Evolutionary conservation across 805 yeast species (phyloP).

Genomic region (Schizosaccharomyces cryophilus): DNA sequence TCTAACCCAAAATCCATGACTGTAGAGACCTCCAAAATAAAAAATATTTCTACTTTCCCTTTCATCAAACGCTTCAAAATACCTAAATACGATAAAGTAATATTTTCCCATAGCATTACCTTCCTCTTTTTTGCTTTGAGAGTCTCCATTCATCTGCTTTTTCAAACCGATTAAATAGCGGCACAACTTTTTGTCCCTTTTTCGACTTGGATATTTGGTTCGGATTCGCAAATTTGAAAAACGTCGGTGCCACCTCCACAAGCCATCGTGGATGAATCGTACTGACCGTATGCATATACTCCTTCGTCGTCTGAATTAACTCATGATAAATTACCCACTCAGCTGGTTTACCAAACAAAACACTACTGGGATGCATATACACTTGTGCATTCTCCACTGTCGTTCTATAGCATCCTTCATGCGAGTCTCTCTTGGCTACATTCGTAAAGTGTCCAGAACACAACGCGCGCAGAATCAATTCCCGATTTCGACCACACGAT

Average conservation of each 20-base stretch:
- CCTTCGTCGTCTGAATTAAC: conserved; percentile 60
- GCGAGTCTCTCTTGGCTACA: conserved; percentile 37
- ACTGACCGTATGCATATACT: conserved; percentile 45
- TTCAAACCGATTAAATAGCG: conserved; percentile 36
- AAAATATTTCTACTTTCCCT: too few species aligned
- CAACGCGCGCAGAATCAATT: conserved; percentile 26
- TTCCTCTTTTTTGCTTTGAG: conserved; percentile 19
- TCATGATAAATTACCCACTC: conserved; percentile 58
- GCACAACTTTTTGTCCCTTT: conserved; percentile 42
- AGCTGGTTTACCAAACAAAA: conserved; percentile 51
- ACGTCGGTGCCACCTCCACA: conserved; percentile 47
- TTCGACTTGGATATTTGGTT: conserved; percentile 25
- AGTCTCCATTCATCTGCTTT: conserved; percentile 58
- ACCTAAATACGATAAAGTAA: too few species aligned
- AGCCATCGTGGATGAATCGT: conserved; percentile 50
- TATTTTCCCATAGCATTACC: not conserved
- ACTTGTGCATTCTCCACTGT: conserved; percentile 23
- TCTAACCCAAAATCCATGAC: too few species aligned
- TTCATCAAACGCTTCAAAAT: too few species aligned
- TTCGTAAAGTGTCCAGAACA: conserved; percentile 50
- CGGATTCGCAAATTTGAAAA: conserved; percentile 39
- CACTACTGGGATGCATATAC: conserved; percentile 66
- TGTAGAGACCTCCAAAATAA: too few species aligned
- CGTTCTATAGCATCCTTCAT: conserved; percentile 22
- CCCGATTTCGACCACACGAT: conserved; percentile 15